Evolutionary conservation across 176 grass and related monocot genomes (phyloP).

Genomic region (Oryza punctata): DNA sequence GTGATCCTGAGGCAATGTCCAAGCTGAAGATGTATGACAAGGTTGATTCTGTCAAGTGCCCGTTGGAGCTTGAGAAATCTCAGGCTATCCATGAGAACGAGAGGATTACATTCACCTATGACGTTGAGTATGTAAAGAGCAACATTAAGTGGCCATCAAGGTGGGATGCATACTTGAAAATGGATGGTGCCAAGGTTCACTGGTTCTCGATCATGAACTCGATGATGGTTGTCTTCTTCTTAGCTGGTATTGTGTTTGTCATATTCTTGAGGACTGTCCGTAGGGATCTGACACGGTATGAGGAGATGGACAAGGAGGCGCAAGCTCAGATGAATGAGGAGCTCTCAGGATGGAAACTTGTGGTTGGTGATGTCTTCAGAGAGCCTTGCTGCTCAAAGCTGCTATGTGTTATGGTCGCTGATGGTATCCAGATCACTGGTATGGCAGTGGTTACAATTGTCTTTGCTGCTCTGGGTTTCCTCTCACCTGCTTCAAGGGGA

Average conservation of each 20-base stretch:
- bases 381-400: constrained; percentile 67
- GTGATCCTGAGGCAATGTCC: constrained; percentile 45
- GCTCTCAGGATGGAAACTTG: constrained; percentile 86
- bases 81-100: constrained; percentile 66
- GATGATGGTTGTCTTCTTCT: constrained; percentile 85
- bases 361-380: constrained; percentile 85
- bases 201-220: constrained; percentile 95
- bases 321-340: constrained; percentile 90
- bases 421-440: constrained; percentile 81
- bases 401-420: constrained; percentile 71
- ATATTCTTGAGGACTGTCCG: constrained; percentile 81
- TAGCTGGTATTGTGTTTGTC: constrained; percentile 82
- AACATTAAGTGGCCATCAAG: constrained; percentile 78
- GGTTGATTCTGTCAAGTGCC: constrained; percentile 52
- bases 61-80: constrained; percentile 60
- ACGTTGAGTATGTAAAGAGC: constrained; percentile 75
- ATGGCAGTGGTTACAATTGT: constrained; percentile 84
- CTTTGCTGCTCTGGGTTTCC: constrained; percentile 74
- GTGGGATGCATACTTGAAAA: constrained; percentile 79
- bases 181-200: constrained; percentile 81
- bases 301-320: constrained; percentile 81
- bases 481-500: constrained; percentile 82
- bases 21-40: constrained; percentile 73
- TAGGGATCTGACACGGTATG: constrained; percentile 80
- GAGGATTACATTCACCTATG: constrained; percentile 72